Percentiles rank a stretch among this genome's conserved stretches.
Evolutionary conservation across 345 rosid genomes (phyloP).

Genomic region (Physaria fendleri): DNA sequence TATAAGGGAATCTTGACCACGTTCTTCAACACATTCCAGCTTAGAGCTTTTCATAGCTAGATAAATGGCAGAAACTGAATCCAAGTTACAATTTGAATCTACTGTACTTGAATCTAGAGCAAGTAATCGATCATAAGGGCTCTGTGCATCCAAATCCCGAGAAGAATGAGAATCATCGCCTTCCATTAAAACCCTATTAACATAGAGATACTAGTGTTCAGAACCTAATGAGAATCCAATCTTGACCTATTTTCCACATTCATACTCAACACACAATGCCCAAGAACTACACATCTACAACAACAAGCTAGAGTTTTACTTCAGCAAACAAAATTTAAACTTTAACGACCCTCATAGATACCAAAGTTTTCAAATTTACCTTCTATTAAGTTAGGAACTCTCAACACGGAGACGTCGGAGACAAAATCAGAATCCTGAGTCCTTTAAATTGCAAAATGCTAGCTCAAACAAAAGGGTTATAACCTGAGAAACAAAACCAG

Average conservation of each 20-base stretch:
- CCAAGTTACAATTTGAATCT: constrained; percentile 39
- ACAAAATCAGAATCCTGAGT: constrained; percentile 13
- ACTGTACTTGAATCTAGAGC: constrained; percentile 32
- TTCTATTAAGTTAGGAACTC: not conserved
- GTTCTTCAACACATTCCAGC: constrained; percentile 88
- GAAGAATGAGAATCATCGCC: constrained; percentile 30
- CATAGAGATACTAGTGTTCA: too few relatives aligned
- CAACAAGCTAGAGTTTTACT: not conserved
- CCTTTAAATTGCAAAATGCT: not conserved
- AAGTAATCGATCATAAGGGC: constrained; percentile 37
- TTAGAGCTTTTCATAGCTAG: constrained; percentile 93
- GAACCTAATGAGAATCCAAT: not conserved
- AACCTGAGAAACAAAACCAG: constrained; percentile 23
- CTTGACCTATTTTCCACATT: not conserved
- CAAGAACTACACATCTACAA: constrained; percentile 5
- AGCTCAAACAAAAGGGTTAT: constrained; percentile 3
- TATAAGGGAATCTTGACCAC: constrained; percentile 65
- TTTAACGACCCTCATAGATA: too few relatives aligned
- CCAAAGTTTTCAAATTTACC: constrained; percentile 5
- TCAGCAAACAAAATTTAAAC: not conserved
- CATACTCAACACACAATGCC: constrained; percentile 5
- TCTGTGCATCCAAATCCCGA: constrained; percentile 29
- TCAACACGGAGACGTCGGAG: constrained; percentile 1
- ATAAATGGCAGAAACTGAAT: constrained; percentile 83
- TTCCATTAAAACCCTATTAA: constrained; percentile 29